These are phyloP conservation scores for Phytophthora aleatoria DNA, from an alignment of 352 stramenopile species.

Conservation along the genomic window DNA sequence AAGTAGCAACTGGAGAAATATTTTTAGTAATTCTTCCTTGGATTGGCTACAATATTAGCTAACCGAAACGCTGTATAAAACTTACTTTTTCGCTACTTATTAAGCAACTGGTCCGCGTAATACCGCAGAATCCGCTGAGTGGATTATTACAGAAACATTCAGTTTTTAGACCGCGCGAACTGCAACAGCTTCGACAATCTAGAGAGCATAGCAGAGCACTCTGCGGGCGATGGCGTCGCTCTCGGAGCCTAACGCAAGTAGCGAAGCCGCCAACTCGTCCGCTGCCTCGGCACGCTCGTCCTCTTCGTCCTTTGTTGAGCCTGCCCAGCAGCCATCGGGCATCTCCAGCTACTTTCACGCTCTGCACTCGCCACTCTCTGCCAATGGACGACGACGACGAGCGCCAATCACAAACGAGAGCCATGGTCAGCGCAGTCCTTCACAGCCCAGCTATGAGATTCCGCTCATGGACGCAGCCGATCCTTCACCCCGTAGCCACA, in stretches of 20 bases:
- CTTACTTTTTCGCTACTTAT: not conserved
- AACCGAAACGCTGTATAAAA: too few species aligned
- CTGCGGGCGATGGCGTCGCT: slow-evolving; percentile 10
- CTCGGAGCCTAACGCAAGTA: slow-evolving; percentile 5
- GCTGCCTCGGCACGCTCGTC: slow-evolving; percentile 11
- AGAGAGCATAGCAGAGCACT: slow-evolving; percentile 2
- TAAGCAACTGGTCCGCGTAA: not conserved
- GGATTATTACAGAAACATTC: not conserved
- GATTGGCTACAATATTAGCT: too few species aligned
- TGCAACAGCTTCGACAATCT: slow-evolving; percentile 1
- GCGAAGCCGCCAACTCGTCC: slow-evolving; percentile 7
- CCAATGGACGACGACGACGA: slow-evolving; percentile 8
- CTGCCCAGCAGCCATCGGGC: not conserved
- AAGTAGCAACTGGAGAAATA: not conserved
- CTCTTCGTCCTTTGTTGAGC: not conserved
- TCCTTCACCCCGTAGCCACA: not conserved
- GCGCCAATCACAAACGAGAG: slow-evolving; percentile 9
- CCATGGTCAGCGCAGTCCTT: not conserved
- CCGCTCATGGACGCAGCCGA: slow-evolving; percentile 10
- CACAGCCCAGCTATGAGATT: slow-evolving; percentile 14
- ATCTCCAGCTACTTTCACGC: slow-evolving; percentile 19
- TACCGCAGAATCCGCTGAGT: not conserved
- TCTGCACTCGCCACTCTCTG: slow-evolving; percentile 21
- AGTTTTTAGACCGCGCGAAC: slow-evolving; percentile 7
- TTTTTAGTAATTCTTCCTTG: too few species aligned